Conservation (phyloP, 2,329 filamentous ascomycete species). For the Xylariaceae sp. region DNA sequence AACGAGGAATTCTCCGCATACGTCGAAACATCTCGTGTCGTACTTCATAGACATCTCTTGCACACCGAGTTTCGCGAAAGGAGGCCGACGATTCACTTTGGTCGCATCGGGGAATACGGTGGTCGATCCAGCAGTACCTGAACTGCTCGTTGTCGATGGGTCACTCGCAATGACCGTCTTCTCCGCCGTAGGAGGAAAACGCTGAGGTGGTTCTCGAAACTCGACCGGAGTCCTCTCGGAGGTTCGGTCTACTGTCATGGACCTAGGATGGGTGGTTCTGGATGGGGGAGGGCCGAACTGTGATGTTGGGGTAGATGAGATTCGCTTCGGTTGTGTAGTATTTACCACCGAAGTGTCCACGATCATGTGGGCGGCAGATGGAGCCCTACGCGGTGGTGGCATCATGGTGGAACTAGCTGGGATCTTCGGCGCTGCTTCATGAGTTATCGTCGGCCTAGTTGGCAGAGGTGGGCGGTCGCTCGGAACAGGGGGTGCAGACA, state of each 20-base stretch:
- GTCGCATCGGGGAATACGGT: conserved; percentile 81
- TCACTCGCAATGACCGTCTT: conserved; percentile 16
- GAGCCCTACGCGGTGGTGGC: conserved; percentile 41
- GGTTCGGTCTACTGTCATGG: conserved; percentile 49
- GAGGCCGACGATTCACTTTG: conserved; percentile 79
- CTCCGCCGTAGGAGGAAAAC: conserved; percentile 17
- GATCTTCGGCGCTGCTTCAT: conserved; percentile 32
- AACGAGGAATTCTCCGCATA: conserved; percentile 84
- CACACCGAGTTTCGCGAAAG: conserved; percentile 68
- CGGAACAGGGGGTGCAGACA: conserved; percentile 40
- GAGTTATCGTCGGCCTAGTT: conserved; percentile 42
- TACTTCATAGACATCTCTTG: conserved; percentile 80
- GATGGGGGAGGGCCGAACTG: conserved; percentile 42
- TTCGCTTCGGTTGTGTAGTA: conserved; percentile 36
- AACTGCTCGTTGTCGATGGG: conserved; percentile 20
- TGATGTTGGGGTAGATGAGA: conserved; percentile 45
- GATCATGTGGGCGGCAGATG: conserved; percentile 18
- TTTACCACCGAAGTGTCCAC: conserved; percentile 22
- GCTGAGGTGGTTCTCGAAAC: conserved; percentile 33
- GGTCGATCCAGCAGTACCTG: conserved; percentile 45
- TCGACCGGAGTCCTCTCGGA: conserved; percentile 39
- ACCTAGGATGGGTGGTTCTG: conserved; percentile 42
- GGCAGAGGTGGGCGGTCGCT: conserved; percentile 51
- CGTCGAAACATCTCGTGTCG: conserved; percentile 80
- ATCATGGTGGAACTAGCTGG: conserved; percentile 29